Evolutionary conservation across 192 early-diverging fungal species (phyloP).

Genomic region (Gorgonomyces haynaldii): DNA sequence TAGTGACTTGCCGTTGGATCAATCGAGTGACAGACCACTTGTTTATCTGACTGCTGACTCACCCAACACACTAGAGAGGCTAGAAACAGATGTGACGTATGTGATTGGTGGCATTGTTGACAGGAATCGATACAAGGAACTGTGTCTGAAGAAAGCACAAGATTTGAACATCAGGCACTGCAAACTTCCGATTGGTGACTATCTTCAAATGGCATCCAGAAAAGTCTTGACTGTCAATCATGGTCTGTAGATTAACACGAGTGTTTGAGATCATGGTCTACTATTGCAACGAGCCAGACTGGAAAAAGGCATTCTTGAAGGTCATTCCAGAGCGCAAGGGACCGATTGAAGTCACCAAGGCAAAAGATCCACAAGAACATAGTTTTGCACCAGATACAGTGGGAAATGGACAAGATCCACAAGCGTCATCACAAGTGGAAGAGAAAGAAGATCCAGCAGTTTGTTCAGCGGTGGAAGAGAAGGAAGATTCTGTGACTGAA

Average conservation of each 20-base stretch:
- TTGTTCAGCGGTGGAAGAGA: no score
- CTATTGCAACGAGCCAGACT: slow-evolving; percentile 66
- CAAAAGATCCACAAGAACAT: background rate
- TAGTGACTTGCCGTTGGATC: no score
- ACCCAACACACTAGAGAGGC: slow-evolving; percentile 44
- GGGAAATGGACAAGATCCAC: background rate
- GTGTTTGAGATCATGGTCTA: slow-evolving; percentile 82
- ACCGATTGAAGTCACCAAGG: background rate
- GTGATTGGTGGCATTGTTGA: slow-evolving; percentile 93
- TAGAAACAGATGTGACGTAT: slow-evolving; percentile 72
- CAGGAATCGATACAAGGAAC: slow-evolving; percentile 70
- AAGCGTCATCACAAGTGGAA: no score
- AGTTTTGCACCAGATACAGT: no score
- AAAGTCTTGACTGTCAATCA: slow-evolving; percentile 93
- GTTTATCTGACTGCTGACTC: slow-evolving; percentile 89
- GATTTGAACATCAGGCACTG: slow-evolving; percentile 61
- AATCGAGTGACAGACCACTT: no score
- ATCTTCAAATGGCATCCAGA: slow-evolving; percentile 64
- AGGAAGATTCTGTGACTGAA: no score
- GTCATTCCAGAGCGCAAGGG: slow-evolving; percentile 83
- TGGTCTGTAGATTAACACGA: slow-evolving; percentile 22
- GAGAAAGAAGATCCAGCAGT: no score
- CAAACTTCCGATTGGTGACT: slow-evolving; percentile 76
- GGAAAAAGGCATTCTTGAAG: slow-evolving; percentile 77
- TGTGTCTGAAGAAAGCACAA: slow-evolving; percentile 73